A percentile compares a stretch with the other conserved stretches of the same genome.
phyloP scores from a whole-genome alignment of 768 basidiomycete genomes.

The Pleurotus citrinopileatus region DNA sequence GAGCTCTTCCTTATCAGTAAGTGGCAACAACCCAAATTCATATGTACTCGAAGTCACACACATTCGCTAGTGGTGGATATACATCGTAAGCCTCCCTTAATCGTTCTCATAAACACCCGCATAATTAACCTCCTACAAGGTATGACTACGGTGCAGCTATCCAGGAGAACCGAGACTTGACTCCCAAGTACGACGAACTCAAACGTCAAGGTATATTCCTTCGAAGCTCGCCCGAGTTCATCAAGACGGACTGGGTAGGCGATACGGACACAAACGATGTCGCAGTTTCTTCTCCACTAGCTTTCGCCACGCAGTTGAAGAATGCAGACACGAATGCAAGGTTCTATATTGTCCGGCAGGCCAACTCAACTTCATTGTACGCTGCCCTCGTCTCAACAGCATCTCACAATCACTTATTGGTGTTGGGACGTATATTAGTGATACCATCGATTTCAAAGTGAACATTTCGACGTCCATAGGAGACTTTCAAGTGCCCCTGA shows the following conservation, averaged over 20 bases:
- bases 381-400: conserved; percentile 15
- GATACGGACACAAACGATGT: conserved; percentile 49
- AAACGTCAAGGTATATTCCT: conserved; percentile 81
- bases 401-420: not conserved
- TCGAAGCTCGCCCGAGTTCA: conserved; percentile 75
- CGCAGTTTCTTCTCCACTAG: conserved; percentile 37
- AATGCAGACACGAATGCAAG: conserved; percentile 67
- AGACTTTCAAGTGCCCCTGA: conserved; percentile 52
- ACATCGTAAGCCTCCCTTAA: conserved; percentile 1
- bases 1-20: conserved; percentile 66
- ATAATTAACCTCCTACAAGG: conserved; percentile 32
- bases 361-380: conserved; percentile 64
- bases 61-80: conserved; percentile 49
- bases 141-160: conserved; percentile 85
- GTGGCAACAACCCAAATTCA: not conserved
- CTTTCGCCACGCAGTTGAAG: conserved; percentile 59
- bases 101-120: conserved; percentile 10
- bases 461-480: conserved; percentile 54
- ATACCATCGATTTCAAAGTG: conserved; percentile 53
- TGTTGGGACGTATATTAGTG: conserved; percentile 32
- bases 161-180: conserved; percentile 63
- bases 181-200: conserved; percentile 70
- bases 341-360: conserved; percentile 73
- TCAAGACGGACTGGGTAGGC: conserved; percentile 75
- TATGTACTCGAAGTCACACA: not conserved